These are phyloP conservation scores for Hypoxylon sp. DNA, from an alignment of 2,329 filamentous ascomycete species.

Conservation along the genomic window DNA sequence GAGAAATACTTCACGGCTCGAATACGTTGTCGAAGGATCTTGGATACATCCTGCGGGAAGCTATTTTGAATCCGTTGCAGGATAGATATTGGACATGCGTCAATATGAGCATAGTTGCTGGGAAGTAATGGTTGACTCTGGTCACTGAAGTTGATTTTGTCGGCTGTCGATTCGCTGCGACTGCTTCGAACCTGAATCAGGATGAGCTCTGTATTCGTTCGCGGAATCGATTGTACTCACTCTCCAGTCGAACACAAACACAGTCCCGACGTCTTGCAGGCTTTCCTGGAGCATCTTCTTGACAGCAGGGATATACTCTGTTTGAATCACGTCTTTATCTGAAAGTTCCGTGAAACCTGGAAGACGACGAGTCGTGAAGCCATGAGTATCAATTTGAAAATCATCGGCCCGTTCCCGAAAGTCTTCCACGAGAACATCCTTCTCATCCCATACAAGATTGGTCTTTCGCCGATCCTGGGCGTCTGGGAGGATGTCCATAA, in stretches of 20 bases:
- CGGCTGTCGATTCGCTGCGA: conserved; percentile 5
- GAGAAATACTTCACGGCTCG: background rate
- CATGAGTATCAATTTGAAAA: conserved; percentile 1
- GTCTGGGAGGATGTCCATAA: conserved; percentile 8
- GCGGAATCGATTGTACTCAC: background rate
- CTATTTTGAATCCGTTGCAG: conserved; percentile 6
- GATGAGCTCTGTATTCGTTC: background rate
- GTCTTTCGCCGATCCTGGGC: conserved; percentile 5
- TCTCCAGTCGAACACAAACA: conserved; percentile 11
- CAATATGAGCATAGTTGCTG: conserved; percentile 6
- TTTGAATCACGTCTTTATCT: background rate
- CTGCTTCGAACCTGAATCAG: conserved; percentile 5
- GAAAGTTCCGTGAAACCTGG: conserved; percentile 1
- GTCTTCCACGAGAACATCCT: conserved; percentile 9
- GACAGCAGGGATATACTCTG: background rate
- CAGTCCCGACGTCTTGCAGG: background rate
- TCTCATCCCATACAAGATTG: conserved; percentile 5
- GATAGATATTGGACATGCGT: conserved; percentile 8
- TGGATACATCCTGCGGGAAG: conserved; percentile 6
- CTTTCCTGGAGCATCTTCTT: conserved; percentile 4
- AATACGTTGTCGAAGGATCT: conserved; percentile 9
- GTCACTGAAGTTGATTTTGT: conserved; percentile 14
- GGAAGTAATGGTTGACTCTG: conserved; percentile 9
- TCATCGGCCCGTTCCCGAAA: conserved; percentile 3
- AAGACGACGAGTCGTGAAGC: background rate